Percentiles rank a stretch among this genome's conserved stretches.
Evolutionary conservation across 495 filamentous ascomycete genomes (phyloP).

Genomic region (Trichocladium uniseriatum): DNA sequence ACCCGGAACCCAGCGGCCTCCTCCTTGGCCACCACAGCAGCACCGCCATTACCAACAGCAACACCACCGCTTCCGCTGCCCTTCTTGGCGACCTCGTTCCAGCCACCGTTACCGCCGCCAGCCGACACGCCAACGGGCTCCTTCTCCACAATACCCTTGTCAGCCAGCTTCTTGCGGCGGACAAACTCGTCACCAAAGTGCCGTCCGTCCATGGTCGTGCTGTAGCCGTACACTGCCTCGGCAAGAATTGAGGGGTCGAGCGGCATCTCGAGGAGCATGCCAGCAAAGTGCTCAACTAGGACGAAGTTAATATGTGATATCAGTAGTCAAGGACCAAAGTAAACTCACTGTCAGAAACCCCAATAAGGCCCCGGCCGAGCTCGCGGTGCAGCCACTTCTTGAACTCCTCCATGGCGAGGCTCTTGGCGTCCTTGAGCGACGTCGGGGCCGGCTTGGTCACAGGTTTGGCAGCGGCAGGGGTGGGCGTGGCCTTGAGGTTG

Average conservation of each 20-base stretch:
- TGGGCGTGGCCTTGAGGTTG: constrained; percentile 25
- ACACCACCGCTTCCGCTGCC: constrained; percentile 28
- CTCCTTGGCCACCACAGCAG: constrained; percentile 24
- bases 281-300: constrained; percentile 67
- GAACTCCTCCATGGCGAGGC: constrained; percentile 69
- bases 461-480: constrained; percentile 24
- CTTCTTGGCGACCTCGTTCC: constrained; percentile 98
- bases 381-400: constrained; percentile 80
- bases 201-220: constrained; percentile 76
- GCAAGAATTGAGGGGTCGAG: constrained; percentile 71
- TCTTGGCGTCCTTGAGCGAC: constrained; percentile 41
- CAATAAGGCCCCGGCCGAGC: constrained; percentile 46
- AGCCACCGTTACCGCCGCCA: constrained; percentile 56
- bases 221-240: constrained; percentile 77
- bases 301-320: constrained; percentile 18
- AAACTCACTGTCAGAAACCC: constrained; percentile 36
- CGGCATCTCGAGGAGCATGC: constrained; percentile 63
- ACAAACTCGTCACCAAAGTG: constrained; percentile 94
- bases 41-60: background rate
- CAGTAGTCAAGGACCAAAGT: constrained; percentile 20
- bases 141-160: constrained; percentile 70
- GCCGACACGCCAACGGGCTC: constrained; percentile 36
- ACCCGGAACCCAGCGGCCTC: constrained; percentile 71
- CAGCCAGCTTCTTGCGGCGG: constrained; percentile 81
- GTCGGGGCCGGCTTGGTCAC: constrained; percentile 24